Evolutionary conservation across 2,329 filamentous ascomycete genomes (phyloP).

Genomic region (Sporothrix humicola): DNA sequence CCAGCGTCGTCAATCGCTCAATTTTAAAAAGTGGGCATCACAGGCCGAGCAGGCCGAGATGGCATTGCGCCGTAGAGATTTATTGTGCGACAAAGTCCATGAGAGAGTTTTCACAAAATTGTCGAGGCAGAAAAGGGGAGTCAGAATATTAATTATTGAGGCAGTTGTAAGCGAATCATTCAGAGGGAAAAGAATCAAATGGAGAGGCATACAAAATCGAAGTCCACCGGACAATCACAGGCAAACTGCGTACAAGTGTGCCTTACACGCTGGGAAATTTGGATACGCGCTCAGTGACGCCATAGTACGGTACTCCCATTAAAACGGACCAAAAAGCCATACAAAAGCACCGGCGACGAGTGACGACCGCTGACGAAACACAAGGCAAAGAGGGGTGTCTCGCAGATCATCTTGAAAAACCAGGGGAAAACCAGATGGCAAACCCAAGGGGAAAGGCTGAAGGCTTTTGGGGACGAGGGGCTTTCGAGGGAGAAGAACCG

Average conservation of each 20-base stretch:
- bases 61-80: neutral
- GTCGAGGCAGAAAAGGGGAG: neutral
- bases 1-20: conserved; percentile 4
- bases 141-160: neutral
- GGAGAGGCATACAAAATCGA: no score
- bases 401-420: conserved; percentile 17
- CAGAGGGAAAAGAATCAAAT: no score
- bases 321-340: neutral
- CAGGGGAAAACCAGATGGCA: neutral
- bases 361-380: conserved; percentile 13
- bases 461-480: neutral
- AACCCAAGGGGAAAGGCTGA: neutral
- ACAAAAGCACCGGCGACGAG: neutral
- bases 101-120: neutral
- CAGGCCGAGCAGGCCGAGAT: conserved; percentile 17
- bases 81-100: neutral
- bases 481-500: neutral
- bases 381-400: neutral
- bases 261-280: conserved; percentile 16
- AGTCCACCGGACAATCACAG: neutral
- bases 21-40: conserved; percentile 26
- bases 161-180: neutral
- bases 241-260: neutral
- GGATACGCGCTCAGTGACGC: conserved; percentile 18
- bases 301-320: conserved; percentile 2